These are phyloP conservation scores for Rhizopus sp. DNA, from an alignment of 371 early-diverging fungal species.

Conservation along the genomic window DNA sequence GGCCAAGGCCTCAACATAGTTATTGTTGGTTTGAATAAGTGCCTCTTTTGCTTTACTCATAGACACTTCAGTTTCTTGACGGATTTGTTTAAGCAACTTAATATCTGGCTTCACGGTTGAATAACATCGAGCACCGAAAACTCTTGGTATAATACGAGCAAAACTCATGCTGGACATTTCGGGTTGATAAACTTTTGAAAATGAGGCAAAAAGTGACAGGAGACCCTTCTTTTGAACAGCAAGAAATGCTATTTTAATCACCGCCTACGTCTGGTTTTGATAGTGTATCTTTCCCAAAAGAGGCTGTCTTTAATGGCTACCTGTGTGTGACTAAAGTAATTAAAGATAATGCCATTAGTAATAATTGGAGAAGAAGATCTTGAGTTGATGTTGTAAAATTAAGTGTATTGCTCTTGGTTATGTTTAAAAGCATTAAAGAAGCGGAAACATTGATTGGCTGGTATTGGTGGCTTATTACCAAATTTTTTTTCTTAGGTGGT, in stretches of 20 bases:
- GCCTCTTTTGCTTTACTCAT: slow-evolving; percentile 91
- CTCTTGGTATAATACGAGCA: slow-evolving; percentile 5
- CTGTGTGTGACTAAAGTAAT: no score
- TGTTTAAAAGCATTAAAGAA: no score
- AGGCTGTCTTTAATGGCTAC: no score
- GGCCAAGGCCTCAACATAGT: slow-evolving; percentile 74
- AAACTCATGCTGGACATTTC: no score
- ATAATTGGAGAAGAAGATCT: no score
- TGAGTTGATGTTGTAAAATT: background rate
- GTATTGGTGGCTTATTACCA: background rate
- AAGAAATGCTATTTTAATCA: no score
- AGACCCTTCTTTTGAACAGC: no score
- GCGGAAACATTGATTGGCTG: background rate
- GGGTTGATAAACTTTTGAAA: background rate
- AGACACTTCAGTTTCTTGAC: slow-evolving; percentile 83
- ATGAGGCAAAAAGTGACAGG: background rate
- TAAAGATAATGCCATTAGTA: no score
- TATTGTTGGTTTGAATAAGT: slow-evolving; percentile 68
- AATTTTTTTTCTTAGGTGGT: slow-evolving; percentile 5
- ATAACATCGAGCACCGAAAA: slow-evolving; percentile 11
- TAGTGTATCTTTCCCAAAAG: no score
- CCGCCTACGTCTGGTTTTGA: no score
- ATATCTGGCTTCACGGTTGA: slow-evolving; percentile 64
- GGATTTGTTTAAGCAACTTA: slow-evolving; percentile 67
- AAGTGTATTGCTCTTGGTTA: background rate